Conservation (phyloP, 768 basidiomycete species). For the Russula brevipes region DNA sequence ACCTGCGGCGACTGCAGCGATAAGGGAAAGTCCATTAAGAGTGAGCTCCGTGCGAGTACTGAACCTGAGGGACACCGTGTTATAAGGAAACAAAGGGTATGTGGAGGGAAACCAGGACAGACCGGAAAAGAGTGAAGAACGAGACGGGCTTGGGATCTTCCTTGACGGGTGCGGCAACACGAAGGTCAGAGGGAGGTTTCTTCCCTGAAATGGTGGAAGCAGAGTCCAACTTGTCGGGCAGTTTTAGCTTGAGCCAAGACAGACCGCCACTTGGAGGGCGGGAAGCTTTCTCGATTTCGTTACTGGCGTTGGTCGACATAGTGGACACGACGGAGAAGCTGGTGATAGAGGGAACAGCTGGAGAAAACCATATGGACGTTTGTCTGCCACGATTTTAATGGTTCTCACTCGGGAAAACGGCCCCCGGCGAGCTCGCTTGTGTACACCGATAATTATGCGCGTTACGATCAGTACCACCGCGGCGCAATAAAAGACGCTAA, state of each 20-base stretch:
- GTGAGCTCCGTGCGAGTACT: no score
- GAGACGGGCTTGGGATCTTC: conserved; percentile 28
- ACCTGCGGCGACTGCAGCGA: conserved; percentile 65
- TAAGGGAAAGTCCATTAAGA: conserved; percentile 29
- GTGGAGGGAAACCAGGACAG: not conserved
- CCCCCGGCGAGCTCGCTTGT: no score
- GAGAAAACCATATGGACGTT: no score
- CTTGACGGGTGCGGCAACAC: not conserved
- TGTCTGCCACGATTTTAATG: not conserved
- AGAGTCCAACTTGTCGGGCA: conserved; percentile 2
- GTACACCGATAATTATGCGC: no score
- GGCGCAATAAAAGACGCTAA: no score
- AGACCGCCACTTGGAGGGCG: no score
- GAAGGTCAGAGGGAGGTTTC: not conserved
- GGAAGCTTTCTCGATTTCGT: not conserved
- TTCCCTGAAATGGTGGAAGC: not conserved
- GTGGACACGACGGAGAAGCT: not conserved
- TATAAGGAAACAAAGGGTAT: not conserved
- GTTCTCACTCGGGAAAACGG: no score
- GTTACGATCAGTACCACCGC: no score
- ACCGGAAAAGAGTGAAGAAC: conserved; percentile 30
- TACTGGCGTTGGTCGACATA: not conserved
- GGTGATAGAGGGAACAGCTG: not conserved
- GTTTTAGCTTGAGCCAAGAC: not conserved
- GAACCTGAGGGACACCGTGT: no score